phyloP scores from a whole-genome alignment of 2,329 filamentous ascomycete genomes.

The Phialophora chinensis region DNA sequence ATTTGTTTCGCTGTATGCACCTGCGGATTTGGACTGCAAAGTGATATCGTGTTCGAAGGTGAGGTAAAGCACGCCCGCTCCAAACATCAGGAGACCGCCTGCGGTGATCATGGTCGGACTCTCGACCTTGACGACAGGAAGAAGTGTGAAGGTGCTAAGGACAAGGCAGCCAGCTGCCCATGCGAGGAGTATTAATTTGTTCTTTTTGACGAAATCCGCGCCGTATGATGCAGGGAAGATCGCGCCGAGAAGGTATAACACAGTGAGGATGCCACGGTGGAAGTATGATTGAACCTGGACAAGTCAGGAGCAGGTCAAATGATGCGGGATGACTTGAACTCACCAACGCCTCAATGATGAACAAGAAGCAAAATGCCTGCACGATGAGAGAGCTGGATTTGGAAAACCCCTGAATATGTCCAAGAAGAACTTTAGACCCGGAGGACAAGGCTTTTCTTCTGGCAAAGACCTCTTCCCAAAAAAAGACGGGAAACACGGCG shows the following conservation, averaged over 20 bases:
- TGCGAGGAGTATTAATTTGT: conserved; percentile 67
- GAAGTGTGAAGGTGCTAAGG: conserved; percentile 90
- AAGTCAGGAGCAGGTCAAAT: conserved; percentile 26
- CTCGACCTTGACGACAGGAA: conserved; percentile 86
- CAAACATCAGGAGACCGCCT: conserved; percentile 78
- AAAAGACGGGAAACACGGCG: conserved; percentile 86
- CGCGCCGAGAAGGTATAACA: conserved; percentile 75
- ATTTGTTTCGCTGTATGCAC: conserved; percentile 31
- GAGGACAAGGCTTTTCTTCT: conserved; percentile 71
- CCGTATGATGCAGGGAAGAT: conserved; percentile 82
- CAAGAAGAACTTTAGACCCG: conserved; percentile 72
- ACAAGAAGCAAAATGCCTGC: conserved; percentile 71
- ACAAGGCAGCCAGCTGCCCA: conserved; percentile 79
- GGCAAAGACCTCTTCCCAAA: conserved; percentile 95
- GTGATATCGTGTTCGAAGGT: conserved; percentile 73
- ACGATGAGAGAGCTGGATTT: conserved; percentile 66
- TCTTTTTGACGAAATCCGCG: conserved; percentile 69
- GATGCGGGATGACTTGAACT: background rate
- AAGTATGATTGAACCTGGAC: conserved; percentile 87
- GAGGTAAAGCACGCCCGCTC: conserved; percentile 77
- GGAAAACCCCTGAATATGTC: conserved; percentile 67
- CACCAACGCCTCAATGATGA: conserved; percentile 78
- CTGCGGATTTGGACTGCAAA: conserved; percentile 46
- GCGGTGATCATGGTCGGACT: conserved; percentile 74
- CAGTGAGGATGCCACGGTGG: conserved; percentile 82